phyloP scores from a whole-genome alignment of 495 filamentous ascomycete species.

The Apiosordaria backusii region DNA sequence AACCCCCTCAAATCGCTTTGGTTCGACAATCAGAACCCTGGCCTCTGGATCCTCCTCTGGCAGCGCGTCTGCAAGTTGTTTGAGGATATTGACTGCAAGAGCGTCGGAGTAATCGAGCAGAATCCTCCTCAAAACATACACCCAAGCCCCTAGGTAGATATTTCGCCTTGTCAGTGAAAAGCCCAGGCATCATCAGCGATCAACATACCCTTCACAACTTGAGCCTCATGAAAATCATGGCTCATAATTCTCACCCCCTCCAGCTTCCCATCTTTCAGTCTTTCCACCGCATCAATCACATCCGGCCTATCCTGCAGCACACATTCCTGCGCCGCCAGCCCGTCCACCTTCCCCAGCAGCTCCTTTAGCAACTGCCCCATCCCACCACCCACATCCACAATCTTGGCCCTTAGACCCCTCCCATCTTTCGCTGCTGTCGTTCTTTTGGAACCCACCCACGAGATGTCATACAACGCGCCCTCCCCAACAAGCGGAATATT shows the following conservation, averaged over 20 bases:
- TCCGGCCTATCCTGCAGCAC: slow-evolving; percentile 46
- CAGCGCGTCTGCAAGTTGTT: slow-evolving; percentile 39
- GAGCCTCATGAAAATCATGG: slow-evolving; percentile 41
- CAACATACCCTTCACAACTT: slow-evolving; percentile 40
- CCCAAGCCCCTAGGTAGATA: slow-evolving; percentile 37
- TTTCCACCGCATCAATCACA: slow-evolving; percentile 35
- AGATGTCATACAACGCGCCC: slow-evolving; percentile 24
- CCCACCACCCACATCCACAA: slow-evolving; percentile 52
- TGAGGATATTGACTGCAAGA: slow-evolving; percentile 37
- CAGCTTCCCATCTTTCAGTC: slow-evolving; percentile 17
- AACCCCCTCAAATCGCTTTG: slow-evolving; percentile 21
- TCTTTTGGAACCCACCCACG: slow-evolving; percentile 25
- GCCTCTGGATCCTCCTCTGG: slow-evolving; percentile 22
- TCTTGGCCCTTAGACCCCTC: slow-evolving; percentile 21
- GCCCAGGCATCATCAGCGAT: not conserved
- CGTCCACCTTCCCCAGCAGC: slow-evolving; percentile 33
- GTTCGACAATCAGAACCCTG: slow-evolving; percentile 32
- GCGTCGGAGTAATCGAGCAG: slow-evolving; percentile 52
- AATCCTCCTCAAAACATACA: slow-evolving; percentile 50
- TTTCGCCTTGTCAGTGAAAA: slow-evolving; percentile 3
- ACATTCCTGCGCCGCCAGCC: slow-evolving; percentile 29
- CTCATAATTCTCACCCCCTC: slow-evolving; percentile 34
- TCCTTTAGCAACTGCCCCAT: slow-evolving; percentile 45
- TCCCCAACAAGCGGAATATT: slow-evolving; percentile 15
- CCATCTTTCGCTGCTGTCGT: not conserved